Evolutionary conservation across 2,329 filamentous ascomycete genomes (phyloP), one percentile per base, ranked within the genome.

Genomic region (Trichoderma asperellum): DNA sequence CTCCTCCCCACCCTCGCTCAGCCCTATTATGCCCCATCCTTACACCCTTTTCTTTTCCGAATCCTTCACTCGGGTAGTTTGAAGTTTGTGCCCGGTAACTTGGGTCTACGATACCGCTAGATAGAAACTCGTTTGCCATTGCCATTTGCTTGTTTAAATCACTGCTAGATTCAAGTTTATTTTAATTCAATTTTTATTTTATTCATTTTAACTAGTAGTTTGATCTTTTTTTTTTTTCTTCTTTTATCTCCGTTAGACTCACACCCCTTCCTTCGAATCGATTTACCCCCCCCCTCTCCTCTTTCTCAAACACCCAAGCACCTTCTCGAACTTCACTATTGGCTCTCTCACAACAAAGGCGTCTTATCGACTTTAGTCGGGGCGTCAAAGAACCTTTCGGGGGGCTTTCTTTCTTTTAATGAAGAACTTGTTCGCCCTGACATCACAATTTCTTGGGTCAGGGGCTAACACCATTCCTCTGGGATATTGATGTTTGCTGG

Each of bases 1-100:
- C 49, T 47, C 29, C 37, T 61, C 40, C 43, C 60, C 47, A 52
- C 60, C 47, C 60, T 65, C 62, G 57, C 62, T 65, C 62, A 65
- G 62, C 62, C 62, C 62, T 65, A 65, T 57, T 37, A 21, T 24
- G 18, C 24, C 37, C 16, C 37, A 40, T 27, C 24, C 2, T 24
- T 24, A 24, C 24, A 24, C 24, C 24, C 16, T 16, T 40, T 40
- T 40, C 37, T 40, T 40, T 40, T 5, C 37, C 37, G 37, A 40
- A 40, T 40, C 37, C 37, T 40, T 40, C 18, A 40, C 14, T 40
- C 37, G 37, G 37, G 16, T 40, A 40, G 37, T 40, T 40, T 40
- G 37, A 40, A 40, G 43, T 61, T 49, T 34, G 58, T 16, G 14
- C 58, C n/a, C 14, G 59, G 34, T 62, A 62, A 47, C 29, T 35